Evolutionary conservation across 2,329 filamentous ascomycete species (phyloP).

Genomic region (Aspergillus persii): DNA sequence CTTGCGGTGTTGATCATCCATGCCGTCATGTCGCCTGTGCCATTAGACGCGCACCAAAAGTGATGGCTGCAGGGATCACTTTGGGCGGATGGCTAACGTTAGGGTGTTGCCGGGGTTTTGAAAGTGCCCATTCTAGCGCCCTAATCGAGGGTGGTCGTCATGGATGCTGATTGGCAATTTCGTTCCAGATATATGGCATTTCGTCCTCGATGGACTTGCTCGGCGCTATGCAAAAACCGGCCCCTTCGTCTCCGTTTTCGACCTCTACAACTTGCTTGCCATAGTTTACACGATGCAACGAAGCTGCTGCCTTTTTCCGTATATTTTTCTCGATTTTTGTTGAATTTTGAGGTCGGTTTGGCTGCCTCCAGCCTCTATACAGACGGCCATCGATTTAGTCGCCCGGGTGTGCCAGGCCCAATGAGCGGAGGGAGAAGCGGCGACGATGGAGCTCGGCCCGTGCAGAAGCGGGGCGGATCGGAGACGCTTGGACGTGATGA

Average conservation of each 20-base stretch:
- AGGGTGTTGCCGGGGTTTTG: conserved; percentile 3
- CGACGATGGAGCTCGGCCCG: conserved; percentile 10
- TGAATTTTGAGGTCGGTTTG: no score
- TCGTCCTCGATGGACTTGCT: no score
- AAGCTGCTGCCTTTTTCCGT: no score
- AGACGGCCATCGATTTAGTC: no score
- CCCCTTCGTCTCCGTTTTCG: no score
- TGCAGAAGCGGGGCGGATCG: conserved; percentile 4
- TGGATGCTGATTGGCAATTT: conserved; percentile 8
- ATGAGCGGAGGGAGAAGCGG: not conserved
- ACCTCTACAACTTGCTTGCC: no score
- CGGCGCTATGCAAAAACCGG: no score
- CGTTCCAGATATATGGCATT: not conserved
- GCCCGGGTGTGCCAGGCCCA: not conserved
- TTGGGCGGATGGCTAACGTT: conserved; percentile 8
- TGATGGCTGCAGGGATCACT: conserved; percentile 10
- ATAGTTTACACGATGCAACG: no score
- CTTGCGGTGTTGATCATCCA: conserved; percentile 7
- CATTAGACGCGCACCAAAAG: conserved; percentile 8
- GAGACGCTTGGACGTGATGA: conserved; percentile 5
- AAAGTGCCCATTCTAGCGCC: not conserved
- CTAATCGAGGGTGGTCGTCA: conserved; percentile 1
- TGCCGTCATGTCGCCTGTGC: conserved; percentile 1
- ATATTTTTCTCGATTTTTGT: no score
- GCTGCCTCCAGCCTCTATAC: no score